Base-by-base conservation (phyloP, 1,284 basidiomycete species). In the Ustilago hordei region DNA sequence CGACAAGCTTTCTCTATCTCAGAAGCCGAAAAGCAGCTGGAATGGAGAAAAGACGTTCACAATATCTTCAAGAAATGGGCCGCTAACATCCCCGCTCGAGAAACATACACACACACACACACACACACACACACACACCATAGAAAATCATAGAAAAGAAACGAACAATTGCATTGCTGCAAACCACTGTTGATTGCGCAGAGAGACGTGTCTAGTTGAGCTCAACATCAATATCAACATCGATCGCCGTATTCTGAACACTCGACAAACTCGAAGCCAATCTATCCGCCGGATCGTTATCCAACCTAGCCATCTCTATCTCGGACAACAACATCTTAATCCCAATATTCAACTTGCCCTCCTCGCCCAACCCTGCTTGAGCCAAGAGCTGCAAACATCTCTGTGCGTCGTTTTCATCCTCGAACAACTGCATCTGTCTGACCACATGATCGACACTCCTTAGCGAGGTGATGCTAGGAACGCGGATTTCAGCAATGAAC, bases 241-340 rank as follows among this genome's bases (percentile, higher is more conserved):
- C 75, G 35, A 78, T 73, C 13, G 75, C 67, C 8, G 67, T 39
- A 32, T 47, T 68, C 60, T 78, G 72, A 31, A 58, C 66, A 47
- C 69, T 60, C 34, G 80, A 85, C 59, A 87, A 67, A 31, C 81
- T 82, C 35, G 79, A 81, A 7, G 87, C 84, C 34, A 87, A 69
- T 53, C 86, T 86, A 69, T 87, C 87, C 4, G 84, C 86, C 15
- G 86, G 86, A 47, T 86, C 87, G 52, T 83, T 78, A 52, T 87
- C 96, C 87, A 98, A 95, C 81, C 95, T 90, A 48, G 95, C 94
- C 95, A 98, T 98, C 89, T 99, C 96, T 28, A 95, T 90, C 73
- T 94, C 90, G 65, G 92, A 95, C 83, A 99, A 86, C 84, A 99
- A 86, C 87, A 85, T 85, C 90, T 98, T 98, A 83, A 99, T 91